These are phyloP conservation scores for Periconia digitata DNA, from an alignment of 2,329 filamentous ascomycete species.

Conservation along the genomic window DNA sequence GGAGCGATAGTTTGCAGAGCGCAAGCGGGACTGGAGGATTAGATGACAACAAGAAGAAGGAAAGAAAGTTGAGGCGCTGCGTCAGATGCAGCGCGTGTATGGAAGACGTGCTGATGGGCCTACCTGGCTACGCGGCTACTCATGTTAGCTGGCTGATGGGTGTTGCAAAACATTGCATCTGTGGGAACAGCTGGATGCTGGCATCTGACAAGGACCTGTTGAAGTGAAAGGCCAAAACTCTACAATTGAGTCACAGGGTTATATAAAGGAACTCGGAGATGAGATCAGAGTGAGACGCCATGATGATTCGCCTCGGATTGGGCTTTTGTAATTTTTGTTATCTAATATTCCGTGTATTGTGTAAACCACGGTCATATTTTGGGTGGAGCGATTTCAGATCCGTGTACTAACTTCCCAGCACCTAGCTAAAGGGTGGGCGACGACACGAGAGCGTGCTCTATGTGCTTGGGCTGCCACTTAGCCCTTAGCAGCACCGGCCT, in stretches of 20 bases:
- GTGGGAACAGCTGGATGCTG: constrained; percentile 42
- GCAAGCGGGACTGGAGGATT: constrained; percentile 11
- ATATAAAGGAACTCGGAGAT: too few relatives aligned
- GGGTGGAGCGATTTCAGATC: constrained; percentile 1
- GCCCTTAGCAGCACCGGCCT: constrained; percentile 77
- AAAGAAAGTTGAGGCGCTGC: constrained; percentile 41
- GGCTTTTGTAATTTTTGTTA: too few relatives aligned
- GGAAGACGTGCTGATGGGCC: constrained; percentile 46
- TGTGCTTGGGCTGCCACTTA: background rate
- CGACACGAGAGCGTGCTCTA: background rate
- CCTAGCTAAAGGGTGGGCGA: background rate
- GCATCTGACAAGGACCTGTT: constrained; percentile 24
- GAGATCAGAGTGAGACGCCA: too few relatives aligned
- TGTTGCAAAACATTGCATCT: constrained; percentile 43
- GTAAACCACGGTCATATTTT: too few relatives aligned
- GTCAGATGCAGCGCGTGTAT: constrained; percentile 49
- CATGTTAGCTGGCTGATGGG: constrained; percentile 40
- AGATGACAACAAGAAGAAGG: constrained; percentile 18
- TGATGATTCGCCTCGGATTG: background rate
- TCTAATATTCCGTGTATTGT: too few relatives aligned
- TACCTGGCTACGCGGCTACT: constrained; percentile 30
- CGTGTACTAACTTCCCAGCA: background rate
- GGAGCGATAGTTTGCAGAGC: constrained; percentile 25
- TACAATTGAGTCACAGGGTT: background rate
- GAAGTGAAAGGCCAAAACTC: background rate